Base-by-base conservation (phyloP, 768 basidiomycete species). In the Tricholomella constricta region DNA sequence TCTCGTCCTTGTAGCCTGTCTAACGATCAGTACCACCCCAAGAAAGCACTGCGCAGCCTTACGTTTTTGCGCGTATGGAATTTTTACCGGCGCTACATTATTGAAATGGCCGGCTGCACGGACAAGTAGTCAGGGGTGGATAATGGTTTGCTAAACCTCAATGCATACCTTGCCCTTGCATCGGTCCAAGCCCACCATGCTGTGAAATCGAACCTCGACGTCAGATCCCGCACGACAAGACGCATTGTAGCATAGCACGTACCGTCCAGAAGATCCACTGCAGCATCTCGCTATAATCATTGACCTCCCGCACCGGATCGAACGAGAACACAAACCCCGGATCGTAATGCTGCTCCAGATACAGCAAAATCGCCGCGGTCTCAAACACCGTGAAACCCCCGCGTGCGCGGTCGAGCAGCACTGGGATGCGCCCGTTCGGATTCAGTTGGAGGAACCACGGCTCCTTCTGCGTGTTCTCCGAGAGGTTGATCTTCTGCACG, bases 261-360 rank as follows among this genome's bases (percentile, higher is more conserved):
- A 56, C 60, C 44, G 71, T 70, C 63, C 78, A 81, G 56, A 79
- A 73, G 31, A 81, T 72, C 80, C 77, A 81, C 59, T 75, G 76
- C 45, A 77, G 41, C 48, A 71, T 69, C 61, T 78, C 74, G 34
- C 66, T 69, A 26, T 68, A 65, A n/a, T 72, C 67, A 32, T 72
- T 59, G 2, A 62, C 55, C 40, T 68, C 57, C 43, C 42, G 51
- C 14, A 49, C 62, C 5, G 65, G 63, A 48, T 70, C 67, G 53
- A 78, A 80, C 43, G 65, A 69, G 48, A 81, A 75, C 55, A 68
- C 70, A 53, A 59, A 50, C 17, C 78, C 72, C 25, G 50, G 63
- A 56, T 83, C 80, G 58, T 77, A 80, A 43, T 72, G 64, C 56
- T 76, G 69, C 29, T 69, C 67, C 29, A 82, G 63, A 45, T 72